Evolutionary conservation across 1,284 basidiomycete species (phyloP), one percentile per base, ranked within the genome.

Genomic region (Sphagnurus paluster): DNA sequence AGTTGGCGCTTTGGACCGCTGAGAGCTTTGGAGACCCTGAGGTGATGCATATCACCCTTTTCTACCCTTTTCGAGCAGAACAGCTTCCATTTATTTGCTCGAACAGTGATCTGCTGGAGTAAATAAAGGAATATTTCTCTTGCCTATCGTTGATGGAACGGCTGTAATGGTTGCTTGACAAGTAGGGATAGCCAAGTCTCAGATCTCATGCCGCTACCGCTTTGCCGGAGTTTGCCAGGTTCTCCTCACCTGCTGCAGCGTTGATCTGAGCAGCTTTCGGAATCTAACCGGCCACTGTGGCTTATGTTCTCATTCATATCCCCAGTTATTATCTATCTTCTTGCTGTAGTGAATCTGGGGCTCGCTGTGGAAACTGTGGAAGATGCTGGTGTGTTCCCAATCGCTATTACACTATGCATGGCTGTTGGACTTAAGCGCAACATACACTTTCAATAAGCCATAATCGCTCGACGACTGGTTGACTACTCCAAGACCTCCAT

Each of bases 381-480:
- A 32, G 62, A 64, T 50, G 58, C 60, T 48, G 61, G 61, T 60
- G 45, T 38, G 37, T 26, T 21, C 11, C n/a, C n/a, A n/a, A n/a
- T n/a, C n/a, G n/a, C n/a, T n/a, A n/a, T 30, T 16, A 7, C 9
- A 11, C 13, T 34, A 6, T 13, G 14, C 39, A 11, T 20, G 33
- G 11, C 23, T n/a, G 11, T 30, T 9, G 25, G 16, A 8, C 29
- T 26, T 33, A 44, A 20, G 11, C 34, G 17, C 29, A 13, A 45
- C 30, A 29, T 23, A 7, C 11, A 4, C 16, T 28, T 36, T 24
- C 11, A 8, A 9, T 33, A 40, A 77, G 75, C 76, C 16, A 48
- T 58, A 19, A 64, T 78, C 38, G 72, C 75, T 17, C 66, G 76
- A 33, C 52, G 54, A 9, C 63, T 79, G 10, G 64, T 79, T 19